A percentile compares a stretch with the other conserved stretches of the same genome.
Conservation (phyloP, 2,329 filamentous ascomycete species). For the Dothideomycetes sp. region DNA sequence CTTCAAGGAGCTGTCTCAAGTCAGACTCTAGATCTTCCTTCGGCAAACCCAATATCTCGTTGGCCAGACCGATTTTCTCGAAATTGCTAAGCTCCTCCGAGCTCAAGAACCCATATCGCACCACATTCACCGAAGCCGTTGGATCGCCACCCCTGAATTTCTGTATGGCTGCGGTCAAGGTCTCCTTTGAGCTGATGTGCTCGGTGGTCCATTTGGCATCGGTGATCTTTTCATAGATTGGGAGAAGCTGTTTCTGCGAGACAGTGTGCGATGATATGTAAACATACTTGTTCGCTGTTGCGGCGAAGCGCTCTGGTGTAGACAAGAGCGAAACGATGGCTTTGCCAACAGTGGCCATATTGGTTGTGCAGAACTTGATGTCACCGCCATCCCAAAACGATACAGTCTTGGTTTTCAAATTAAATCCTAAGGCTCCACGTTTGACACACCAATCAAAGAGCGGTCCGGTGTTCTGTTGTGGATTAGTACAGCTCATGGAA, state of each 20-base stretch:
- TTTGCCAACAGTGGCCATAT: slow-evolving; percentile 39
- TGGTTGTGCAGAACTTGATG: slow-evolving; percentile 40
- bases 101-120: slow-evolving; percentile 19
- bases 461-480: slow-evolving; percentile 26
- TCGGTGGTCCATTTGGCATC: slow-evolving; percentile 41
- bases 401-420: slow-evolving; percentile 37
- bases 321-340: slow-evolving; percentile 41
- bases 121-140: slow-evolving; percentile 18
- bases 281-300: slow-evolving; percentile 49
- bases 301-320: slow-evolving; percentile 25
- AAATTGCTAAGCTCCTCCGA: slow-evolving; percentile 21
- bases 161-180: slow-evolving; percentile 19
- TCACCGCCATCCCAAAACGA: slow-evolving; percentile 48
- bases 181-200: slow-evolving; percentile 22
- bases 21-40: slow-evolving; percentile 26
- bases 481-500: not conserved
- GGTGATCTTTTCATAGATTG: slow-evolving; percentile 41
- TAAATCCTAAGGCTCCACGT: slow-evolving; percentile 41
- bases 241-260: slow-evolving; percentile 47
- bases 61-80: slow-evolving; percentile 23
- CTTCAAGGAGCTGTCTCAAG: not conserved
- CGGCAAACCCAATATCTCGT: slow-evolving; percentile 29
- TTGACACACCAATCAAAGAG: slow-evolving; percentile 52
- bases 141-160: slow-evolving; percentile 27
- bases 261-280: slow-evolving; percentile 46